Conservation (phyloP, 345 rosid genomes). For the Moringa oleifera region DNA sequence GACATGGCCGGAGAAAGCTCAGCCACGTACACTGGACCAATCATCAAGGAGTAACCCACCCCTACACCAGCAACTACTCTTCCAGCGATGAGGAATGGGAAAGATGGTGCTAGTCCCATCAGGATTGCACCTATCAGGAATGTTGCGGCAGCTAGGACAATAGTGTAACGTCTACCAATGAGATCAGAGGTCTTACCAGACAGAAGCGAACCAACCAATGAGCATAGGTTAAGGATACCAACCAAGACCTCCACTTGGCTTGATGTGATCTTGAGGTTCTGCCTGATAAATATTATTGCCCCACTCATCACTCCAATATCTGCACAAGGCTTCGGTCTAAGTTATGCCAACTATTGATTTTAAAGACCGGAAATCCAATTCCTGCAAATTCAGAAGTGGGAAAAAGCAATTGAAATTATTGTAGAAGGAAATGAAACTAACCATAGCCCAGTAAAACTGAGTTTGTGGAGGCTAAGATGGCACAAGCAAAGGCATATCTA, state of each 20-base stretch:
- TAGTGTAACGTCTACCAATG: slow-evolving; percentile 63
- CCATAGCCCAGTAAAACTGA: slow-evolving; percentile 74
- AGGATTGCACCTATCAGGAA: slow-evolving; percentile 54
- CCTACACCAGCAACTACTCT: slow-evolving; percentile 66
- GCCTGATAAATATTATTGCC: slow-evolving; percentile 22
- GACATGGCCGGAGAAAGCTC: slow-evolving; percentile 58
- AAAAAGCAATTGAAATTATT: background rate
- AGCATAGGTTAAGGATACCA: slow-evolving; percentile 52
- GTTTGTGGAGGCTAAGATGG: slow-evolving; percentile 67
- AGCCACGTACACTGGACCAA: slow-evolving; percentile 51
- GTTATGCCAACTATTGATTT: too few species aligned
- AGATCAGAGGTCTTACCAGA: slow-evolving; percentile 62
- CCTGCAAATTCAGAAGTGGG: background rate
- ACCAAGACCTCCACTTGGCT: slow-evolving; percentile 52
- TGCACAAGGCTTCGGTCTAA: background rate
- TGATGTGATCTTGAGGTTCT: slow-evolving; percentile 15
- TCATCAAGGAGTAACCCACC: slow-evolving; percentile 67
- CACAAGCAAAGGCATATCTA: slow-evolving; percentile 50
- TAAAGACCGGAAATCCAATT: background rate
- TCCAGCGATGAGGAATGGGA: slow-evolving; percentile 47
- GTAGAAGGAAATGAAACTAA: slow-evolving; percentile 14
- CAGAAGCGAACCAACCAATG: slow-evolving; percentile 49
- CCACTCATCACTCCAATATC: slow-evolving; percentile 35
- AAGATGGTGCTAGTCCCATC: slow-evolving; percentile 67
- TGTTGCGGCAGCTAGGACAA: slow-evolving; percentile 54